phyloP scores from a whole-genome alignment of 1,284 basidiomycete species.

The Leucoagaricus sp. region DNA sequence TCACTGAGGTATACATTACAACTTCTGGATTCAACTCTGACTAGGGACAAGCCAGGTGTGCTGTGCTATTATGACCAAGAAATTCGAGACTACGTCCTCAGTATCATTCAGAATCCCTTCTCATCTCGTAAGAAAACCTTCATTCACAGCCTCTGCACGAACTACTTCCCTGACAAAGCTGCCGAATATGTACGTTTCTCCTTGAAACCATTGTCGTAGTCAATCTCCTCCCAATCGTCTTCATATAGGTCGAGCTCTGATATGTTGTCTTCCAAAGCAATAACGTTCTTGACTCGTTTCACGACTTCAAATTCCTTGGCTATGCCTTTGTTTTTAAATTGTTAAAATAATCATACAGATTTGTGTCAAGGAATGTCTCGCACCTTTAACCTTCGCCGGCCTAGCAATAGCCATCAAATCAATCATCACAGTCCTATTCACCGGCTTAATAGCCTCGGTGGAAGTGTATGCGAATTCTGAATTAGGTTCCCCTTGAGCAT shows the following conservation, averaged over 20 bases:
- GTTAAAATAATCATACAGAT: neutral
- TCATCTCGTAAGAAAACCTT: too few relatives aligned
- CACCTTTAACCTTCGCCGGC: slow-evolving; percentile 13
- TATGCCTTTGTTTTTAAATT: slow-evolving; percentile 18
- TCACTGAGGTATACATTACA: too few relatives aligned
- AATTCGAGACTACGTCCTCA: too few relatives aligned
- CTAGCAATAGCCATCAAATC: slow-evolving; percentile 15
- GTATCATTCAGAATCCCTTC: too few relatives aligned
- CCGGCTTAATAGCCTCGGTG: neutral
- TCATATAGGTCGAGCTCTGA: slow-evolving; percentile 16
- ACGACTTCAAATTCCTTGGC: slow-evolving; percentile 30
- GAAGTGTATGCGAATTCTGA: neutral
- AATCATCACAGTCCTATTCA: slow-evolving; percentile 1
- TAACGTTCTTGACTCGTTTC: slow-evolving; percentile 19
- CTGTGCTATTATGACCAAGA: too few relatives aligned
- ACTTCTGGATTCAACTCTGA: too few relatives aligned
- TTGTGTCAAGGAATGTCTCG: neutral
- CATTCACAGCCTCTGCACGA: too few relatives aligned
- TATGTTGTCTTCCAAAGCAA: slow-evolving; percentile 24
- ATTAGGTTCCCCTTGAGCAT: too few relatives aligned
- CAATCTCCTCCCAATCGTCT: slow-evolving; percentile 24
- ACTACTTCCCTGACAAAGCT: slow-evolving; percentile 20
- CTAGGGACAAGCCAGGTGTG: too few relatives aligned
- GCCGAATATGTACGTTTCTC: slow-evolving; percentile 21
- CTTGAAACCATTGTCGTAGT: slow-evolving; percentile 16